phyloP scores from a whole-genome alignment of 345 rosid species.

The Ceriops tagal region DNA sequence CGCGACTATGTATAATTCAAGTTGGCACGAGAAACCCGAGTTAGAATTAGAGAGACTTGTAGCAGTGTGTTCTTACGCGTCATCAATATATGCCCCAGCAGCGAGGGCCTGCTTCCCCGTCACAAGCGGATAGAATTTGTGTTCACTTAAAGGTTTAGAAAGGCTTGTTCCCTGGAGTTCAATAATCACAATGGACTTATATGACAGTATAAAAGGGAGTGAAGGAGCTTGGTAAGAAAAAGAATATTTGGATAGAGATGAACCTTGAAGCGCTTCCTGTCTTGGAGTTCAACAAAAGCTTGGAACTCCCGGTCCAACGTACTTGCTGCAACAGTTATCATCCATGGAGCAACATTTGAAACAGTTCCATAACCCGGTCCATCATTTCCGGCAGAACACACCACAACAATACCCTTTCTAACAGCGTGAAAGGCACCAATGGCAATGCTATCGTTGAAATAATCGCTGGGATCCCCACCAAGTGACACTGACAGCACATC shows the following conservation, averaged over 20 bases:
- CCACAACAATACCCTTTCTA: slow-evolving; percentile 27
- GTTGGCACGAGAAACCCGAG: too few relatives aligned
- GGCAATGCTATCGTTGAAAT: slow-evolving; percentile 22
- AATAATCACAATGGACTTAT: too few relatives aligned
- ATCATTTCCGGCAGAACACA: slow-evolving; percentile 28
- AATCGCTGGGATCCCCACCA: slow-evolving; percentile 20
- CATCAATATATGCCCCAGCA: neutral
- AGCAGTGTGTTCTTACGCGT: slow-evolving; percentile 15
- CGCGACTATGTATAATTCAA: too few relatives aligned
- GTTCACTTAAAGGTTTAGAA: slow-evolving; percentile 9
- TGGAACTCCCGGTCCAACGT: slow-evolving; percentile 50
- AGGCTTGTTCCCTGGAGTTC: slow-evolving; percentile 18
- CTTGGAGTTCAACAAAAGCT: slow-evolving; percentile 24
- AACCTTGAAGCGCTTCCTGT: slow-evolving; percentile 21
- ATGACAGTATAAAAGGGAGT: too few relatives aligned
- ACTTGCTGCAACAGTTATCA: slow-evolving; percentile 45
- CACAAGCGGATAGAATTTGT: slow-evolving; percentile 17
- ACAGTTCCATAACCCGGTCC: slow-evolving; percentile 36
- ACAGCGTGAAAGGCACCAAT: slow-evolving; percentile 50
- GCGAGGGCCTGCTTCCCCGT: slow-evolving; percentile 11
- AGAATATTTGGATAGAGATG: neutral
- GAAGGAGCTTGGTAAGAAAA: too few relatives aligned
- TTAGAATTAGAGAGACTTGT: too few relatives aligned
- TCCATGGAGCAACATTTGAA: slow-evolving; percentile 48
- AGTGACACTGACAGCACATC: slow-evolving; percentile 46